phyloP scores from a whole-genome alignment of 1,284 basidiomycete species.

The Irpex sp. region DNA sequence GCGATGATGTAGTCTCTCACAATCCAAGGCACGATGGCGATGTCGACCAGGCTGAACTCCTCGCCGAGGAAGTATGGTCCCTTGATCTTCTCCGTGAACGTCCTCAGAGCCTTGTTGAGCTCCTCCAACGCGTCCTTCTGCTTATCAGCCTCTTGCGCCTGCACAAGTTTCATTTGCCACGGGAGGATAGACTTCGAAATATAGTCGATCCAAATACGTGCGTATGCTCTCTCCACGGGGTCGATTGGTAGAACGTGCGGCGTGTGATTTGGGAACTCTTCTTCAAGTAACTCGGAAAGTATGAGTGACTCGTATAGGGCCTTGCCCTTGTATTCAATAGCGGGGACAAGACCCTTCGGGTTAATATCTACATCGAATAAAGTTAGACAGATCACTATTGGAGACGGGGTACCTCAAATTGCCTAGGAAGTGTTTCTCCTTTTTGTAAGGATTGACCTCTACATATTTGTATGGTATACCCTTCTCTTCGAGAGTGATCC shows the following conservation, averaged over 20 bases:
- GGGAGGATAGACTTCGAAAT: conserved; percentile 49
- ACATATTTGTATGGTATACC: conserved; percentile 62
- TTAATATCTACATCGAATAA: conserved; percentile 42
- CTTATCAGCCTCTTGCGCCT: conserved; percentile 47
- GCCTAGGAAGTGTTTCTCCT: conserved; percentile 60
- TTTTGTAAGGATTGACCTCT: conserved; percentile 71
- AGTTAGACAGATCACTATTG: background rate
- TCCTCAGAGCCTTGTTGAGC: conserved; percentile 41
- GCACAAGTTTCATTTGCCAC: conserved; percentile 47
- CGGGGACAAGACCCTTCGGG: conserved; percentile 67
- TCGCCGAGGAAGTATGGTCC: conserved; percentile 61
- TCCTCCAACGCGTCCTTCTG: conserved; percentile 44
- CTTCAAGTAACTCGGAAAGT: conserved; percentile 60
- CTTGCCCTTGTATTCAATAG: conserved; percentile 51
- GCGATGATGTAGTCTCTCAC: conserved; percentile 44
- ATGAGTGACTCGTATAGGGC: conserved; percentile 60
- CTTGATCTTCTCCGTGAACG: conserved; percentile 43
- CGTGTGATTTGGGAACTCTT: conserved; percentile 44
- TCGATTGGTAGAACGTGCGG: conserved; percentile 47
- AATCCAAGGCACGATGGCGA: conserved; percentile 58
- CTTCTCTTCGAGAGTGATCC: conserved; percentile 67
- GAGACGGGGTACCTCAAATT: background rate
- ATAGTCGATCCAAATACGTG: conserved; percentile 53
- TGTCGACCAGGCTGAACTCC: conserved; percentile 54
- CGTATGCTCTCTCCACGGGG: conserved; percentile 45